phyloP scores from a whole-genome alignment of 179 eudicot genomes.

The Silene noctiflora region DNA sequence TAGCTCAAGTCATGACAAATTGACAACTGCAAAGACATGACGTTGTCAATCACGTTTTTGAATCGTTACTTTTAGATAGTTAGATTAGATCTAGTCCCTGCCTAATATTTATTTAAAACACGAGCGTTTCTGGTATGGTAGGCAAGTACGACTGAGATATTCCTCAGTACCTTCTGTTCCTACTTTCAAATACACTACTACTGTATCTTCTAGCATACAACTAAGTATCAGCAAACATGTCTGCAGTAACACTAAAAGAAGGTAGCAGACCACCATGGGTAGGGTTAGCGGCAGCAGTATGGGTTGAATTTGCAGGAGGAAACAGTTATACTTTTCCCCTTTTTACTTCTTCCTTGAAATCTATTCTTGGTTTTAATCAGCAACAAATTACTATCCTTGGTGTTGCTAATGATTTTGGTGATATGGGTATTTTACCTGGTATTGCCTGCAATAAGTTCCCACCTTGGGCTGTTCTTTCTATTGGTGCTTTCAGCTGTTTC shows the following conservation, averaged over 20 bases:
- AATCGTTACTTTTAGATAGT: no score
- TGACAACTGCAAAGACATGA: no score
- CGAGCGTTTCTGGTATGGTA: no score
- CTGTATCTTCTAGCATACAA: not conserved
- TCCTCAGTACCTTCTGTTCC: not conserved
- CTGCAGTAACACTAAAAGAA: slow-evolving; percentile 32
- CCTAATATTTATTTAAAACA: no score
- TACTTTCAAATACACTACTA: not conserved
- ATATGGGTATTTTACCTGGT: slow-evolving; percentile 80
- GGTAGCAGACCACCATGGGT: slow-evolving; percentile 95
- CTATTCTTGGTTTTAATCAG: slow-evolving; percentile 67
- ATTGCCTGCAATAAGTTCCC: slow-evolving; percentile 70
- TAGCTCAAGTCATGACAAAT: no score
- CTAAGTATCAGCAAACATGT: slow-evolving; percentile 11
- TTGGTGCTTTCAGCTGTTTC: slow-evolving; percentile 56
- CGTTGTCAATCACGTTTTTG: no score
- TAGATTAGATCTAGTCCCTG: no score
- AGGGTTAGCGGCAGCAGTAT: slow-evolving; percentile 80
- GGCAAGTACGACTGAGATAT: no score
- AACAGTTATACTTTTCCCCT: slow-evolving; percentile 64
- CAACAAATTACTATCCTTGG: slow-evolving; percentile 81
- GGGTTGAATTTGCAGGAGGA: slow-evolving; percentile 84
- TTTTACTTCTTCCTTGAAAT: slow-evolving; percentile 58
- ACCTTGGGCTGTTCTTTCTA: slow-evolving; percentile 64
- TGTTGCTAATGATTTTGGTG: slow-evolving; percentile 85